These are phyloP conservation scores for Kwoniella sp. DNA, from an alignment of 768 basidiomycete species.

Conservation along the genomic window DNA sequence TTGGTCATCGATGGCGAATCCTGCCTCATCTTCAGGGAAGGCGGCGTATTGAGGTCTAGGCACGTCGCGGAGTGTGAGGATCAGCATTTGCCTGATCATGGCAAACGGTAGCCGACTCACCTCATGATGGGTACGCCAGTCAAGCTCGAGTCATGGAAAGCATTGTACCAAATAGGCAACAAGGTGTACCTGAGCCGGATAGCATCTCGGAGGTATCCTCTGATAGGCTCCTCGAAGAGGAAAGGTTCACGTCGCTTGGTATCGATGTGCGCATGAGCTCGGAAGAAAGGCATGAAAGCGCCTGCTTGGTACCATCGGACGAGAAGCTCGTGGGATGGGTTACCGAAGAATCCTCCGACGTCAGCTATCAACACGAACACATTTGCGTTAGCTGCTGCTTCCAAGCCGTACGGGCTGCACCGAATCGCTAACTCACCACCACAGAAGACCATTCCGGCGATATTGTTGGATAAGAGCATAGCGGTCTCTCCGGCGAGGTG, in stretches of 20 bases:
- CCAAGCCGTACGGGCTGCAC: too few relatives aligned
- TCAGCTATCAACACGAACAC: conserved; percentile 71
- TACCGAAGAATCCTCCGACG: conserved; percentile 98
- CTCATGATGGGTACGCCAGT: conserved; percentile 80
- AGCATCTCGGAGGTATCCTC: conserved; percentile 74
- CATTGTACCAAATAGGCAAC: conserved; percentile 96
- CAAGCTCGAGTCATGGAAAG: conserved; percentile 82
- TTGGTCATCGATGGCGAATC: conserved; percentile 90
- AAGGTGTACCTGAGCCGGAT: conserved; percentile 81
- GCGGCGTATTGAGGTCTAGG: conserved; percentile 89
- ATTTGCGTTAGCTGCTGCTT: not conserved
- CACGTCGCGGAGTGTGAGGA: not conserved
- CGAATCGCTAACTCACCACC: conserved; percentile 83
- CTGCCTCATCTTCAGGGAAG: conserved; percentile 83
- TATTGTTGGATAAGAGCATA: conserved; percentile 84
- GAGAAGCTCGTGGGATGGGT: conserved; percentile 91
- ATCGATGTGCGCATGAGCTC: conserved; percentile 96
- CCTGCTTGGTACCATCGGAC: conserved; percentile 97
- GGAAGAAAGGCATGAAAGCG: conserved; percentile 93
- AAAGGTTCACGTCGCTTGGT: conserved; percentile 97
- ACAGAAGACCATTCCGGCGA: conserved; percentile 86
- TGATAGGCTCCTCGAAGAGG: conserved; percentile 85
- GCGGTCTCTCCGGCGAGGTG: conserved; percentile 92
- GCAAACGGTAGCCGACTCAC: conserved; percentile 58
- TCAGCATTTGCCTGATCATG: not conserved